Base-by-base conservation (phyloP, 306 rosid genomes). In the Ochetophila trinervis region DNA sequence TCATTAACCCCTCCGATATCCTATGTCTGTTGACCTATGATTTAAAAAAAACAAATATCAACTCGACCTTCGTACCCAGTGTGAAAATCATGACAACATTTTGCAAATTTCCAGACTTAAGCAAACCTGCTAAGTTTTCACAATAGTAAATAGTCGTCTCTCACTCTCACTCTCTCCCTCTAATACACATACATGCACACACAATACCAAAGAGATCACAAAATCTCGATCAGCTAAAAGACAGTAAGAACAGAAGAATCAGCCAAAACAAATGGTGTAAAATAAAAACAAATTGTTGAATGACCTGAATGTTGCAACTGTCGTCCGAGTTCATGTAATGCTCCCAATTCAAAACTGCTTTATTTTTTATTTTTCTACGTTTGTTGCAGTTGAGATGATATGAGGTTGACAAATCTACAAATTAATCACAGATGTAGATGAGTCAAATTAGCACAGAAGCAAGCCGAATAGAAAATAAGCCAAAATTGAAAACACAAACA, bases 281-380 rank as follows among this genome's bases (percentile, higher is more conserved):
- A 30, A 5, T 18, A 37, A 36, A 8, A 65, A 24, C 5, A 60
- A 60, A 30, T 8, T n/a, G 9, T 20, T 15, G 0, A 7, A 55
- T 62, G 61, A 77, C 78, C 82, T 77, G 70, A 60, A 52, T 63
- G 30, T 72, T 56, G 57, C 60, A 17, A 55, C 30, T 3, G 21
- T 60, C 77, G 55, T 77, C 77, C 2, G 59, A 53, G 63, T 74
- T 77, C 57, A 77, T 60, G 69, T 77, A 69, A 18, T 5, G 40
- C 34, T 77, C 81, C 77, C 81, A 77, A 36, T 77, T 77, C 62
- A 65, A 18, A 77, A 77, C 69, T 53, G 81, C 73, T 61, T 77
- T 72, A 61, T 59, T 71, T 66, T 69, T 65, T 67, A 63, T 23
- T 57, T 75, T 54, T 62, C 73, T 77, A 19, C 77, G 77, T 70